phyloP scores from a whole-genome alignment of 2,329 filamentous ascomycete genomes.

The Trichoderma simmonsii region DNA sequence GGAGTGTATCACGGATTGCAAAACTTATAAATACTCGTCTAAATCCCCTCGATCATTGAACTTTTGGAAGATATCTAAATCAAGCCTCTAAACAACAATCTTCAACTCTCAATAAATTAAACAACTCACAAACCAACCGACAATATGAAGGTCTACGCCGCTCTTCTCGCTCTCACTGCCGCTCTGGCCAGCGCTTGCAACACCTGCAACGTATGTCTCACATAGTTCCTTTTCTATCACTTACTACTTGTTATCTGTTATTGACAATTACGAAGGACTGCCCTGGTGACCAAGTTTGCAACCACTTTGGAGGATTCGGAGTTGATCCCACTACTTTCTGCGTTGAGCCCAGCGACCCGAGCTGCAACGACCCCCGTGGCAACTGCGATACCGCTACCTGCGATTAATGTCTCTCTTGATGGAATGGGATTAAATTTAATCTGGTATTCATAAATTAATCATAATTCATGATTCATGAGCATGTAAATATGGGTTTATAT shows the following conservation, averaged over 20 bases:
- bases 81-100: not conserved
- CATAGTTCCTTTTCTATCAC: not conserved
- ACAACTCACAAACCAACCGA: not conserved
- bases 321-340: not conserved
- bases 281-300: conserved; percentile 12
- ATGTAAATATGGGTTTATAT: not conserved
- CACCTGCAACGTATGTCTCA: conserved; percentile 7
- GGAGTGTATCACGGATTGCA: not conserved
- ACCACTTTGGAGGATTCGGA: conserved; percentile 16
- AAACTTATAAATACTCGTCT: not conserved
- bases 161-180: not conserved
- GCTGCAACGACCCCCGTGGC: conserved; percentile 8
- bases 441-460: not conserved
- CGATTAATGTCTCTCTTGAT: not conserved
- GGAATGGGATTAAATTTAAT: not conserved
- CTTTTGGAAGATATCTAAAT: not conserved
- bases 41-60: not conserved
- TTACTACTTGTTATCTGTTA: not conserved
- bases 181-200: conserved; percentile 14
- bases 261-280: conserved; percentile 5
- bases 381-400: conserved; percentile 3
- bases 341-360: conserved; percentile 11
- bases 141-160: conserved; percentile 15
- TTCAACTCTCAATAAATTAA: not conserved
- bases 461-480: not conserved